Base-by-base conservation (phyloP, 805 yeast species). In the Wickerhamomyces queroliae region DNA sequence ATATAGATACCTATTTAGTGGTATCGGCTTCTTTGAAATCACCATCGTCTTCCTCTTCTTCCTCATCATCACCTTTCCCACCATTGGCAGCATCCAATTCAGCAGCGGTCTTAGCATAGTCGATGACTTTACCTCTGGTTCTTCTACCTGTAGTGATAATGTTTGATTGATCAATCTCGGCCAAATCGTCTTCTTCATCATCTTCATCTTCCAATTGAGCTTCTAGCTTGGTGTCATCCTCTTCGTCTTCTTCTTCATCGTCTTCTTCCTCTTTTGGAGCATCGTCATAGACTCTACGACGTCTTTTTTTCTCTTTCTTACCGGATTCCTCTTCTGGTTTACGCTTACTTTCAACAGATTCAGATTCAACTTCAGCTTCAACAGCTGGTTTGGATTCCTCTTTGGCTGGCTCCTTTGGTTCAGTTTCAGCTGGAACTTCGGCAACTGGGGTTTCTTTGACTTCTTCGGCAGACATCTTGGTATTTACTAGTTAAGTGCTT, bases 121-220 rank as follows among this genome's bases (percentile, higher is more conserved):
- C 96, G 50, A 90, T 83, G 16, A 82, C 83, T 55, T 80, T 83
- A 13, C 96, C 95, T 50, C 97, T 76, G 7, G 96, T 89, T 69
- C 96, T 84, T 63, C 95, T 74, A 12, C 95, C 93, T 15, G 77
- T 65, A n/a, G 83, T 72, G 48, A 88, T 88, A 58, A 89, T 88
- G 63, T 89, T 90, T 29, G 88, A 67, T 29, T 83, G 70, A 55
- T 86, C 95, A 49, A 89, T 85, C 62, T 83, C 95, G 26, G 73
- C 71, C 47, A 87, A 67, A 52, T 83, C 91, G 51, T 85, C 95
- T 26, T 84, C 93, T 19, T 78, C 89, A 17, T 71, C 79, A 13
- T 78, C 86, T 17, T 71, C 80, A 24, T 67, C 76, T 23, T 60
- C 59, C 30, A 62, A 37, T 38, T 48, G 53, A 5, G 70, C 64